A percentile compares a stretch with the other conserved stretches of the same genome.
Evolutionary conservation across 257 asterid genomes (phyloP).

Genomic region (Solanum tarapatanum): DNA sequence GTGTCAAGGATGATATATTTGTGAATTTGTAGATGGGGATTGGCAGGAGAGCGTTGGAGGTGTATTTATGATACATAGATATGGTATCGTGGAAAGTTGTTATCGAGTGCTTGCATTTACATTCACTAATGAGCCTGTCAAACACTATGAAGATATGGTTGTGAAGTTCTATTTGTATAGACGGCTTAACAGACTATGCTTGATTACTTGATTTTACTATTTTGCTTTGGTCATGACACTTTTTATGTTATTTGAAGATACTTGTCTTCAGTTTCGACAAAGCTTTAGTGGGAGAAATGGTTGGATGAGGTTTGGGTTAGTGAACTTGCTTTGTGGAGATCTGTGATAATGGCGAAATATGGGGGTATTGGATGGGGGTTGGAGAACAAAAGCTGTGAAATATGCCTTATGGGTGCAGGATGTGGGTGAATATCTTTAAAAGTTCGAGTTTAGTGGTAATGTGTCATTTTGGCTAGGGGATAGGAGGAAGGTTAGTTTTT

Average conservation of each 20-base stretch:
- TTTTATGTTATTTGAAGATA: background rate
- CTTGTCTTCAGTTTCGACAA: background rate
- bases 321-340: background rate
- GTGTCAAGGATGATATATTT: background rate
- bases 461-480: background rate
- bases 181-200: background rate
- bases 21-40: background rate
- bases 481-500: background rate
- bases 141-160: background rate
- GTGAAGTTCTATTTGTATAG: background rate
- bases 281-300: background rate
- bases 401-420: background rate
- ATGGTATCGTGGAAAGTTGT: background rate
- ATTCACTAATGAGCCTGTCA: background rate
- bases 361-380: background rate
- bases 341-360: background rate
- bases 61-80: background rate
- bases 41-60: background rate
- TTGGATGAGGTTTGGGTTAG: background rate
- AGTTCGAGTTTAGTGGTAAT: background rate
- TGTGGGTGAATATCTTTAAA: background rate
- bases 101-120: background rate
- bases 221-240: background rate
- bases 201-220: background rate
- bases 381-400: background rate